A percentile compares a stretch with the other conserved stretches of the same genome.
Conservation (phyloP, 768 basidiomycete genomes). For the Termitomyces sp. region DNA sequence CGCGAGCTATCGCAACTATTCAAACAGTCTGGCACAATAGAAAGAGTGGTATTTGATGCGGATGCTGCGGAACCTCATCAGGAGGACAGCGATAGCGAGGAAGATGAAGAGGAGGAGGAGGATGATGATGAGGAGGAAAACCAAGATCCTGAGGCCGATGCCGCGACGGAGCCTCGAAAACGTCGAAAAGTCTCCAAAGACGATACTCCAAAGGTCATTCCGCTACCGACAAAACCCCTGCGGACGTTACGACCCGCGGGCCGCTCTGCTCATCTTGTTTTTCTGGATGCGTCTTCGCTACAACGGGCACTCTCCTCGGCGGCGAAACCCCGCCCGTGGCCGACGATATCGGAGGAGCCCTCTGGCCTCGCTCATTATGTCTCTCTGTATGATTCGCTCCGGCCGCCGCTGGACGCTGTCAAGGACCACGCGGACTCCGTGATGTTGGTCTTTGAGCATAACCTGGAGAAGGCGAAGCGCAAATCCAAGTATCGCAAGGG, state of each 20-base stretch:
- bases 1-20: conserved; percentile 77
- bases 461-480: conserved; percentile 54
- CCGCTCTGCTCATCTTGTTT: conserved; percentile 63
- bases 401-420: conserved; percentile 71
- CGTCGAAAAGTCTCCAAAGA: conserved; percentile 34
- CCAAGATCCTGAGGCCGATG: conserved; percentile 21
- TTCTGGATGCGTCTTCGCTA: conserved; percentile 68
- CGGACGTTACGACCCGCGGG: conserved; percentile 61
- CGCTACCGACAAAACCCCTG: conserved; percentile 49
- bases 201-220: conserved; percentile 45
- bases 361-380: conserved; percentile 71
- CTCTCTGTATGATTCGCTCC: conserved; percentile 54
- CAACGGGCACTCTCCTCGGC: conserved; percentile 54
- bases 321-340: conserved; percentile 60
- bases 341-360: conserved; percentile 47
- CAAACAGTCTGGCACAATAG: conserved; percentile 70
- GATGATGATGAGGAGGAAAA: conserved; percentile 29
- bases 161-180: conserved; percentile 31
- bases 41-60: conserved; percentile 62
- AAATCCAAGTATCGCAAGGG: conserved; percentile 71
- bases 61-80: conserved; percentile 37
- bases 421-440: conserved; percentile 77
- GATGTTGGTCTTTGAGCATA: conserved; percentile 73
- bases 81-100: conserved; percentile 36
- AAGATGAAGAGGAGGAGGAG: conserved; percentile 34